Base-by-base conservation (phyloP, 2,329 filamentous ascomycete genomes). In the Ascomycota sp. region DNA sequence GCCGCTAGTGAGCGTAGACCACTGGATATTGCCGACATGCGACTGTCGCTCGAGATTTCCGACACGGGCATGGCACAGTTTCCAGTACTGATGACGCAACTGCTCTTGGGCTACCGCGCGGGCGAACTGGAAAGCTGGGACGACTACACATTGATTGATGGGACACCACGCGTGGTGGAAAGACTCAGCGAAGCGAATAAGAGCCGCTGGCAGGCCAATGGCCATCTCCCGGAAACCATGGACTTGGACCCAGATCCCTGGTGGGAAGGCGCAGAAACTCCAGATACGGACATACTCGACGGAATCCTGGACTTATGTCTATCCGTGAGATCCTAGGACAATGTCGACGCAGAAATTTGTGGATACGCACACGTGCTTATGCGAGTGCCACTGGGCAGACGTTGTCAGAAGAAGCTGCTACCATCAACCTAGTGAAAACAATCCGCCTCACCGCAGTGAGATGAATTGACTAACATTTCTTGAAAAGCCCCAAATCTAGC, bases 51-150 rank as follows among this genome's bases (percentile, higher is more conserved):
- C 11, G 69, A 78, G 34, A 64, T 93, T 38, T 73, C 76, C 9
- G 79, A 89, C 31, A 69, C 67, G 19, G 75, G 79, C 34, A 62
- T 92, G 37, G 71, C 73, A 8, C 72, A 80, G 35, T 85, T 89
- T 54, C 81, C 80, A 0, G 61, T 81, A 17, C 59, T 92, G 23
- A 65, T 71, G 20, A 73, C 77, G 25, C 64, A 71, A 31, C 69
- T 93, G 27, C 57, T 75, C 42, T 68, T 72, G 36, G 65, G 66
- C 5, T 83, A 79, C 43, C 63, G 77, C 21, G 81, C 89, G 44
- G 75, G 76, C 32, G 78, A 83, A 46, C 57, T 82, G 10, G 77
- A 82, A 39, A 60, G 67, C 33, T 73, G 66, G 57, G 51, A 66
- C 27, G 65, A 73, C 40, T 69, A 72, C 40, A 63, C 64, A 1